Evolutionary conservation across 2,329 filamentous ascomycete species (phyloP).

Genomic region (Arthrinium puccinioides): DNA sequence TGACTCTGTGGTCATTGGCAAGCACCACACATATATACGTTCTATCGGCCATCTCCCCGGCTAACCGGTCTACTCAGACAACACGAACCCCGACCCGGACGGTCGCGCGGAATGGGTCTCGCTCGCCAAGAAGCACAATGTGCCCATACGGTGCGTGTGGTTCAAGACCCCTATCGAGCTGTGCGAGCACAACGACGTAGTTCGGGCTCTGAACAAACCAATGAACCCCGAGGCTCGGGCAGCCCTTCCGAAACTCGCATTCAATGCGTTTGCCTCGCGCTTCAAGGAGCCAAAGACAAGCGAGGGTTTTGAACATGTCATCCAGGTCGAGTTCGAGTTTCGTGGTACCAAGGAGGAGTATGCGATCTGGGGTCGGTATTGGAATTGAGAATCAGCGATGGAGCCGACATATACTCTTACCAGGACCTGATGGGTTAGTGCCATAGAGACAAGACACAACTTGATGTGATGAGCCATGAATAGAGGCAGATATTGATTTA

Average conservation of each 20-base stretch:
- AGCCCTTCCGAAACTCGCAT: slow-evolving; percentile 71
- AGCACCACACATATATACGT: slow-evolving; percentile 23
- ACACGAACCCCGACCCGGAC: slow-evolving; percentile 83
- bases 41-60: neutral
- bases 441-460: no score
- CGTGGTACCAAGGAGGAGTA: slow-evolving; percentile 62
- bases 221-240: slow-evolving; percentile 78
- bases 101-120: slow-evolving; percentile 73
- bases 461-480: no score
- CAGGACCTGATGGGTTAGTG: no score
- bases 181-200: slow-evolving; percentile 79
- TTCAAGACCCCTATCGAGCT: slow-evolving; percentile 68
- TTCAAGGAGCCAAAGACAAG: slow-evolving; percentile 63
- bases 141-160: slow-evolving; percentile 79
- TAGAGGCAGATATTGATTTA: no score
- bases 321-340: slow-evolving; percentile 69
- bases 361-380: slow-evolving; percentile 68
- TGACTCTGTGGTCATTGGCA: slow-evolving; percentile 71
- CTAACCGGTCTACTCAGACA: slow-evolving; percentile 50
- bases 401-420: no score
- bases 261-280: slow-evolving; percentile 64
- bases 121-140: slow-evolving; percentile 60
- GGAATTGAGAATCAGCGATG: slow-evolving; percentile 48
- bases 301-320: slow-evolving; percentile 82
- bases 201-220: slow-evolving; percentile 59